Evolutionary conservation across 106 monocot genomes (phyloP), one percentile per base, ranked within the genome.

Genomic region (Allium sativum): DNA sequence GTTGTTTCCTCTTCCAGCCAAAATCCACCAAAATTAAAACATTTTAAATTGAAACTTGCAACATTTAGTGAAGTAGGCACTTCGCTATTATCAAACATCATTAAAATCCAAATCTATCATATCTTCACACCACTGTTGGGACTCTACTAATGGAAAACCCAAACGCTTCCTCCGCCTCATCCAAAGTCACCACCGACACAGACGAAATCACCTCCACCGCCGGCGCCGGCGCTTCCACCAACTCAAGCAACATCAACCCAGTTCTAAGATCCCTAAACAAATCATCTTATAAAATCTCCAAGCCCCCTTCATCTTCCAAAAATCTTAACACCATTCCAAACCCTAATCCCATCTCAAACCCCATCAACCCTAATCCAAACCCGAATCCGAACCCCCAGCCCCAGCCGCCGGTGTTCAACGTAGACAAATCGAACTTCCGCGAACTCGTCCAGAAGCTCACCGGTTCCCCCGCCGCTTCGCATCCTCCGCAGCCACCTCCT

Each of bases 401-500:
- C 16, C 90, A 86, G 51, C 90, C 90, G 42, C 90, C 85, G 0
- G 90, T 90, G 12, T 90, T 86, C 72, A 90, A 86, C 80, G 86
- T 90, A 70, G 86, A 86, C 86, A 86, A 86, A 65, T 75, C 68
- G 75, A 75, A 86, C 56, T 90, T 90, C 86, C 73, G 90, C 16
- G 75, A 86, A 52, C 67, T 90, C 48, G 90, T 90, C 21, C 86
- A 90, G 77, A 86, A 92, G 73, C 91, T 91, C 73, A 91, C 91
- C 42, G 91, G 91, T 44, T 91, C 83, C 15, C 72, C 83, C 42
- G 67, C 71, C 10, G 61, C 40, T 51, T 71, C 17, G 46, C 67
- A 46, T 4, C 31, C 52, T 2, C 19, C 75, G 48, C 67, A 67
- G 42, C 65, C 64, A 21, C 59, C 56, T 14, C 44, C 56, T 9